A percentile compares a stretch with the other conserved stretches of the same genome.
phyloP scores from a whole-genome alignment of 345 rosid genomes.

The Eucalyptus polyanthemos region DNA sequence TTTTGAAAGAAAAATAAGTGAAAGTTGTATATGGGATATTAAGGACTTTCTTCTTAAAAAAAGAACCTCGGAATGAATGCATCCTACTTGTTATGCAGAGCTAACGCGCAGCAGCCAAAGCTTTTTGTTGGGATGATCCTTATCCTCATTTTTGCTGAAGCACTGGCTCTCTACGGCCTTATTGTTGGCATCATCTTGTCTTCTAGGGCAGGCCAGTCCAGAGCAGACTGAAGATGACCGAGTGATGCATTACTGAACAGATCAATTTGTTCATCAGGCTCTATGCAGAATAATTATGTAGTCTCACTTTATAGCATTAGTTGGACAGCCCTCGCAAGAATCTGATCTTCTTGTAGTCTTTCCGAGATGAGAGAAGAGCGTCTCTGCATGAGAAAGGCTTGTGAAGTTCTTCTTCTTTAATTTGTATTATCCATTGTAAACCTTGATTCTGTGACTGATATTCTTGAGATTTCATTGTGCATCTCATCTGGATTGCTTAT shows the following conservation, averaged over 20 bases:
- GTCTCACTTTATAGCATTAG: background rate
- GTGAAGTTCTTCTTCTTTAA: background rate
- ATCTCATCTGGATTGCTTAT: background rate
- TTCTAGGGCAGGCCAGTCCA: constrained; percentile 89
- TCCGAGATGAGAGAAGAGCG: background rate
- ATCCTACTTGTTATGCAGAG: constrained; percentile 22
- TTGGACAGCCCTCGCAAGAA: background rate
- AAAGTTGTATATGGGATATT: background rate
- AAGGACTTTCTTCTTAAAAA: background rate
- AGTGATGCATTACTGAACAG: background rate
- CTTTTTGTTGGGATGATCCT: constrained; percentile 93
- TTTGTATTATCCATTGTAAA: background rate
- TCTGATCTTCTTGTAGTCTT: background rate
- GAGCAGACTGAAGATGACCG: constrained; percentile 46
- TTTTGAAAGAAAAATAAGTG: background rate
- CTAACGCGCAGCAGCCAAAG: constrained; percentile 91
- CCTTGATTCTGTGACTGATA: background rate
- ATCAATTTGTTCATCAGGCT: background rate
- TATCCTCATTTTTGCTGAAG: constrained; percentile 88
- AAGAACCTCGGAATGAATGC: background rate
- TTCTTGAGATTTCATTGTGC: background rate
- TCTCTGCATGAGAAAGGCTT: background rate
- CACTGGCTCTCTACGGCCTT: constrained; percentile 77
- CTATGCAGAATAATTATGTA: background rate
- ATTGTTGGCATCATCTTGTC: constrained; percentile 92